Evolutionary conservation across 352 stramenopile genomes (phyloP), one percentile per base, ranked within the genome.

Genomic region (Pythium phragmitis): DNA sequence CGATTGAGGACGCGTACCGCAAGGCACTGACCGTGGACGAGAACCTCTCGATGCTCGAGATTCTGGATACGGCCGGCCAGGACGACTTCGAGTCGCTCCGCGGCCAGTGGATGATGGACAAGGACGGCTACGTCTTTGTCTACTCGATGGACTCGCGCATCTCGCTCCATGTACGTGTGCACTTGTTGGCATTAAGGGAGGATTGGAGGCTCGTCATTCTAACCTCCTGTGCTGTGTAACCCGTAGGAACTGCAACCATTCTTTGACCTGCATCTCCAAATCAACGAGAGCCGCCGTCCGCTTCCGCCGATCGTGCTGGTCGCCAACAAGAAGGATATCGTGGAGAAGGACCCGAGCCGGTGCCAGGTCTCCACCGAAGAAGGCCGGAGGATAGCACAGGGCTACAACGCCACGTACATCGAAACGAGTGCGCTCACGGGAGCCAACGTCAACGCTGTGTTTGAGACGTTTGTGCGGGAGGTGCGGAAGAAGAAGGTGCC

Each of bases 21-120:
- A 96, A 96, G 77, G 85, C 85, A 33, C 79, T 96, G 48, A 87
- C 76, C 16, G 88, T 96, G 37, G 85, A 94, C 65, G 85, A 94
- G 17, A 78, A 84, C 52, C 70, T 92, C 12, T 93, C 83, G 49
- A 95, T 93, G 82, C 81, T 96, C 7, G 87, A 96, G 70, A 95
- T 97, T 66, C 74, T 97, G 52, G 89, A 97, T 53, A 97, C 89
- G 45, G 89, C 89, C 50, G 89, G 89, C 11, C 89, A 97, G 60
- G 89, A 96, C 64, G 88, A 96, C 58, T 97, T 96, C 78, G 87
- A 95, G 65, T 92, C 83, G 57, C 67, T 97, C 33, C 77, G 89
- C 55, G 83, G 81, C 19, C 86, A 94, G 67, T 96, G 87, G 83
- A 96, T 97, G 86, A 94, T 95, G 84, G 87, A 94, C 72, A 96